phyloP scores from a whole-genome alignment of 441 rosid genomes.

The Aleurites moluccanus region DNA sequence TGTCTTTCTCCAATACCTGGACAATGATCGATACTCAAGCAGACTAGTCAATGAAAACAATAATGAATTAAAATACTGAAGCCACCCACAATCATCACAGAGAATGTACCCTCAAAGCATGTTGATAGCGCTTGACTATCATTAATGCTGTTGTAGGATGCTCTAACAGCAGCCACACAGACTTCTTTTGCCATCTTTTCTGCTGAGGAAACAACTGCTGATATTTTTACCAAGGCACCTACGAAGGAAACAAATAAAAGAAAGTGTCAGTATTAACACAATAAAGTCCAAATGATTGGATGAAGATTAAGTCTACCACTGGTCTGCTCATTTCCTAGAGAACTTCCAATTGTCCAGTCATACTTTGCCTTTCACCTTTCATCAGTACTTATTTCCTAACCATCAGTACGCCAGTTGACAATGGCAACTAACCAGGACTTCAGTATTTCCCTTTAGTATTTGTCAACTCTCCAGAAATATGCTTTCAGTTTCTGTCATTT shows the following conservation, averaged over 20 bases:
- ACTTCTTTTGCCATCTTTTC: neutral
- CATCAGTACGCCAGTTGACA: neutral
- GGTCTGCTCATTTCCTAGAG: neutral
- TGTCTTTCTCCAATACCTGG: neutral
- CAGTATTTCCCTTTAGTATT: neutral
- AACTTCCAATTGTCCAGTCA: neutral
- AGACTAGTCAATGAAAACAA: neutral
- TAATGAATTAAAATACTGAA: neutral
- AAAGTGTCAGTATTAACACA: neutral
- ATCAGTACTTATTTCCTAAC: neutral
- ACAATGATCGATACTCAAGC: neutral
- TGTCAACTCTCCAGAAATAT: neutral
- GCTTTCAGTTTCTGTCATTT: neutral
- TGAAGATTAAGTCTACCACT: neutral
- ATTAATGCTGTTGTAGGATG: neutral
- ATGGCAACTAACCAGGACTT: neutral
- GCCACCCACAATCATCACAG: neutral
- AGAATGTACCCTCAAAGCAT: neutral
- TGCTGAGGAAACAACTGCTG: neutral
- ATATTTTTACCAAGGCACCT: neutral
- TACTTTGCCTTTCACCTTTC: neutral
- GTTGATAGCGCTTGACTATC: neutral
- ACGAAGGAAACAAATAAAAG: neutral
- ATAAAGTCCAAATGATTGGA: neutral
- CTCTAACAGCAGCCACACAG: no score